Conservation (phyloP, 352 stramenopile genomes). For the Globisporangium ultimum region DNA sequence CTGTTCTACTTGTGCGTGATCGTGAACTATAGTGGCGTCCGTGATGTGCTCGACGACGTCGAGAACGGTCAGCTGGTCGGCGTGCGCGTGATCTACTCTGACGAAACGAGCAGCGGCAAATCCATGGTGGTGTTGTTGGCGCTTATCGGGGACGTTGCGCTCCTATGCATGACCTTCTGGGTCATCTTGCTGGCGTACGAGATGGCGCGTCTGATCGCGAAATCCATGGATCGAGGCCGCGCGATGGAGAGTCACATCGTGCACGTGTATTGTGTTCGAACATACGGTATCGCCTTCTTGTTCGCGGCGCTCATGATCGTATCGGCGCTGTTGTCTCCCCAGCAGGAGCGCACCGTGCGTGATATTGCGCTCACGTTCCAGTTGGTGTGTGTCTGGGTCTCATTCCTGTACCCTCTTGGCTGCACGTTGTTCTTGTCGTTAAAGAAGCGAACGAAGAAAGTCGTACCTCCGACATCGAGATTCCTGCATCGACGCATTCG, state of each 20-base stretch:
- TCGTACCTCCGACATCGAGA: constrained; percentile 41
- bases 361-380: constrained; percentile 41
- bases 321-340: constrained; percentile 21
- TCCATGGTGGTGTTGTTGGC: constrained; percentile 36
- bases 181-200: constrained; percentile 64
- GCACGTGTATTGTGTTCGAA: constrained; percentile 43
- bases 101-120: constrained; percentile 27
- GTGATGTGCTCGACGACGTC: constrained; percentile 38
- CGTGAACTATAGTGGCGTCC: constrained; percentile 44
- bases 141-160: constrained; percentile 54
- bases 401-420: constrained; percentile 54
- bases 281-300: constrained; percentile 25
- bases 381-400: constrained; percentile 44
- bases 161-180: constrained; percentile 61
- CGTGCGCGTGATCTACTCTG: constrained; percentile 43
- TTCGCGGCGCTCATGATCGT: constrained; percentile 45
- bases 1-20: constrained; percentile 58
- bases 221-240: constrained; percentile 59
- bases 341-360: constrained; percentile 29
- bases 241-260: constrained; percentile 51
- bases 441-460: constrained; percentile 34
- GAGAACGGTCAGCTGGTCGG: constrained; percentile 51
- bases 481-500: constrained; percentile 66
- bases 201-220: constrained; percentile 59
- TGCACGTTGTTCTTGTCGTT: constrained; percentile 42